Conservation (phyloP, 2,329 filamentous ascomycete species). For the Fusarium penzigii region DNA sequence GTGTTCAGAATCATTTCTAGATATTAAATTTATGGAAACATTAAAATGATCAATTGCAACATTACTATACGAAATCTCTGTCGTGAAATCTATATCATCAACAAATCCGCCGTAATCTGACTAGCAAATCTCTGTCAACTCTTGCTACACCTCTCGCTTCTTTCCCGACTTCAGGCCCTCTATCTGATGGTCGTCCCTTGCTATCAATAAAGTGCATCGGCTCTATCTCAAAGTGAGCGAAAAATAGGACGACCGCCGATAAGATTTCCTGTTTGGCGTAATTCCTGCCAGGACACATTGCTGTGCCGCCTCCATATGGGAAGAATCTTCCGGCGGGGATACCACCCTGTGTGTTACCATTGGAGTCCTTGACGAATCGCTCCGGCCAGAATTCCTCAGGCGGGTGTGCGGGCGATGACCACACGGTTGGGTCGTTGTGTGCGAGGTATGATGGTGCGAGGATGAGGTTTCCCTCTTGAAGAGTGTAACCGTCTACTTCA, state of each 20-base stretch:
- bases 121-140: constrained; percentile 23
- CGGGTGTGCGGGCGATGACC: constrained; percentile 13
- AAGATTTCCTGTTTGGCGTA: constrained; percentile 31
- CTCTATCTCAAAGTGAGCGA: constrained; percentile 21
- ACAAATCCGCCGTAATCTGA: constrained; percentile 12
- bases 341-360: constrained; percentile 4
- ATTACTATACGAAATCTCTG: no score
- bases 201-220: constrained; percentile 14
- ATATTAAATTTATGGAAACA: no score
- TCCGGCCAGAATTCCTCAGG: constrained; percentile 26
- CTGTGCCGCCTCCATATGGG: constrained; percentile 27
- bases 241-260: constrained; percentile 18
- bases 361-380: constrained; percentile 16
- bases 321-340: constrained; percentile 24
- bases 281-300: constrained; percentile 29
- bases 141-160: constrained; percentile 26
- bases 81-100: no score
- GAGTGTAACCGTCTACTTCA: constrained; percentile 22
- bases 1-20: no score
- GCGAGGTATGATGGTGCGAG: constrained; percentile 25
- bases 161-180: constrained; percentile 23
- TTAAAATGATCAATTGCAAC: no score
- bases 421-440: constrained; percentile 20
- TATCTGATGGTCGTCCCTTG: constrained; percentile 12
- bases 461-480: constrained; percentile 24